Base-by-base conservation (phyloP, 345 rosid species). In the Boechera divaricarpa region DNA sequence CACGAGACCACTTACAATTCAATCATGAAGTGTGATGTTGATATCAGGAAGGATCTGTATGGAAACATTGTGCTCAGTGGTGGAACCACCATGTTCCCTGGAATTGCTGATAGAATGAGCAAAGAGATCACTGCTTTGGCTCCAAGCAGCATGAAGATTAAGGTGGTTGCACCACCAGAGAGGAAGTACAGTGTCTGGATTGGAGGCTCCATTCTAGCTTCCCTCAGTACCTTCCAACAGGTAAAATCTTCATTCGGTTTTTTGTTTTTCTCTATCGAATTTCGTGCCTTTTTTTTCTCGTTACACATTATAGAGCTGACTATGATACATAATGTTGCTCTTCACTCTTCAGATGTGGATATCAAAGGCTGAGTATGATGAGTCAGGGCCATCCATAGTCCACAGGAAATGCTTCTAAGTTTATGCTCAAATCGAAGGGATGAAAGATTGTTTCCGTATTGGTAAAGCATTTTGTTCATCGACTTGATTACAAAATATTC, bases 171-270 rank as follows among this genome's bases (percentile, higher is more conserved):
- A 28, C 85, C 89, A 47, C 85, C 87, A 0, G 82, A 86, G 63
- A 86, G 87, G 53, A 84, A 79, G 83, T 76, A 79, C 35, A 83
- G 88, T 70, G 86, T 81, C 28, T 86, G 86, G 85, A 80, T 86
- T 2, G 87, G 87, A 38, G 83, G 89, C 16, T 86, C 89, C 41
- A 84, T 86, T 45, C 79, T 86, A 29, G 86, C 83, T 32, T 86
- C 89, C 3, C 81, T 82, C 35, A 82, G 82, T 82, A 80, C 85
- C 45, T 82, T 84, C 72, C 82, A 86, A 77, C 84, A 76, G 79
- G 82, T 81, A 63, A 61, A 18, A 5, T 13, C 18, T 13, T 32
- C 2, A n/a, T 33, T 10, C 9, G 6, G 5, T 28, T 10, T n/a
- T 15, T 55, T 41, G 3, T 32, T 54, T 11, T 29, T 2, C 36